Evolutionary conservation across 2,329 filamentous ascomycete genomes (phyloP).

Genomic region (Trichophyton equinum): DNA sequence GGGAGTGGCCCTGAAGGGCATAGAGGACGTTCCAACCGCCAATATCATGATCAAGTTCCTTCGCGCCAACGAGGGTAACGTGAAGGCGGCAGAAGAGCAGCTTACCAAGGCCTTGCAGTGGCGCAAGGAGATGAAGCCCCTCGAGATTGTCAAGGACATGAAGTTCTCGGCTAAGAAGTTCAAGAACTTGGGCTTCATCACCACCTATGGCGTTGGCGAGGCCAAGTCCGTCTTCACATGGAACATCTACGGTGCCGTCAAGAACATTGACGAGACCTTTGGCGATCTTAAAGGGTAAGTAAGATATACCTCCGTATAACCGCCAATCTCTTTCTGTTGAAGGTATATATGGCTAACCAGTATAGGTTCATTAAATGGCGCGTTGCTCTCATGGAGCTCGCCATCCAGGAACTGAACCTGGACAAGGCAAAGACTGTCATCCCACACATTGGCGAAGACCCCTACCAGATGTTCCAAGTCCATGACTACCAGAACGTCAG

Average conservation of each 20-base stretch:
- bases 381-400: slow-evolving; percentile 78
- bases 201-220: slow-evolving; percentile 48
- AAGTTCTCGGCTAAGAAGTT: slow-evolving; percentile 59
- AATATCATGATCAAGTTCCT: slow-evolving; percentile 89
- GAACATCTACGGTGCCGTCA: slow-evolving; percentile 85
- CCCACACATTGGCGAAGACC: slow-evolving; percentile 50
- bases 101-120: slow-evolving; percentile 68
- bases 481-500: slow-evolving; percentile 85
- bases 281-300: slow-evolving; percentile 71
- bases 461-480: slow-evolving; percentile 82
- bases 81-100: slow-evolving; percentile 63
- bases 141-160: slow-evolving; percentile 49
- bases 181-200: slow-evolving; percentile 66
- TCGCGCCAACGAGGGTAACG: slow-evolving; percentile 70
- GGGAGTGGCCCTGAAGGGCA: slow-evolving; percentile 54
- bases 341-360: background rate
- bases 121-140: slow-evolving; percentile 64
- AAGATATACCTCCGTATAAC: slow-evolving; percentile 22
- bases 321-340: no score
- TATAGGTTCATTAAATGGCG: slow-evolving; percentile 78
- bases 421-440: slow-evolving; percentile 58
- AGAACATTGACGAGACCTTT: slow-evolving; percentile 69
- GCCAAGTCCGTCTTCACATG: slow-evolving; percentile 60
- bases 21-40: slow-evolving; percentile 56
- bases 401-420: slow-evolving; percentile 62